Evolutionary conservation across 495 filamentous ascomycete genomes (phyloP), one percentile per base, ranked within the genome.

Genomic region (Xylaria intraflava): DNA sequence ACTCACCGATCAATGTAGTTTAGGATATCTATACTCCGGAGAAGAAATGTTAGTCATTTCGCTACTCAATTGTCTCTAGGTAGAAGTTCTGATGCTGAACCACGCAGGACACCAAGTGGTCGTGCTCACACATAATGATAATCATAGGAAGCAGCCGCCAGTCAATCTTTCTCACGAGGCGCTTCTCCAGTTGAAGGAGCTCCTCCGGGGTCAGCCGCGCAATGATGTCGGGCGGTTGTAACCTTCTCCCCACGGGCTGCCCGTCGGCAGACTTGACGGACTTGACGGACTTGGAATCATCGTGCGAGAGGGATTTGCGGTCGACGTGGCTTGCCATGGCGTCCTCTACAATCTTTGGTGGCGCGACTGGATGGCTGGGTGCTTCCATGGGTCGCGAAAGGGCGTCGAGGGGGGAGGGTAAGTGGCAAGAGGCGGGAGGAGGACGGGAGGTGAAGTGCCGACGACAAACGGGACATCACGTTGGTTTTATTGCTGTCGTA

Each of bases 1-100:
- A 44, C 64, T 56, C 14, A 73, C 57, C 88, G 77, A 66, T 90
- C 88, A 53, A 91, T 73, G 66, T 90, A 93, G 62, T 90, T 91
- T 62, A 90, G 68, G 58, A 91, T 87, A 62, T 90, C 90, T 76
- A 71, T 69, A 46, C 35, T 36, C 22, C n/a, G 10, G 44, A 33
- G 49, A 2, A 17, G n/a, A 26, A 44, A 14, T 16, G 17, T 22
- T 52, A 27, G 17, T 3, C n/a, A 22, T 24, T 12, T 20, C 6
- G 12, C n/a, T n/a, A 17, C 6, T 2, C 10, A 14, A 1, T 6
- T 17, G 6, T 17, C 7, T 5, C 6, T 11, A 31, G 16, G 31
- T 8, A 16, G 3, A 7, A 8, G 0, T 27, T 39, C 4, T 26
- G 14, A 38, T 6, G 46, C 10, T n/a, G n/a, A 9, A 9, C 1